Base-by-base conservation (phyloP, 352 stramenopile species). In the Salisapilia sapeloensis region DNA sequence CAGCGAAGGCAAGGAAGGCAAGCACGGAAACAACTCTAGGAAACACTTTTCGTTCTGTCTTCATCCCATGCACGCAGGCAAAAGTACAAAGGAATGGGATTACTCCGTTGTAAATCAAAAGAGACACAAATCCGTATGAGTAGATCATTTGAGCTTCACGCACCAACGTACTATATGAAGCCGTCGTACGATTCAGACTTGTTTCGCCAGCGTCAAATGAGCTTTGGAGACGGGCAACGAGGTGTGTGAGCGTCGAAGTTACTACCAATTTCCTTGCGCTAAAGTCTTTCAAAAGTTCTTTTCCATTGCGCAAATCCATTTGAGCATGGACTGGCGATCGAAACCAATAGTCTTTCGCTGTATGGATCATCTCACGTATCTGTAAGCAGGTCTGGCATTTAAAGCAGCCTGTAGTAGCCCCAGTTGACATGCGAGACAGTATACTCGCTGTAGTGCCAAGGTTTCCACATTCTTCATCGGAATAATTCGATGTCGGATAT, bases 381-480 rank as follows among this genome's bases (percentile, higher is more conserved):
- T 29, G 29, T 4, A 53, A 41, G 40, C 69, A 85, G 2, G 48
- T 50, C 33, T 77, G 71, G 32, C 69, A 85, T 14, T 48, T 54
- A 33, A 79, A 82, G 24, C 65, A 85, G 9, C 69, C 66, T 2
- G 60, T 77, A 11, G 37, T 14, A 0, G 47, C 60, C 0, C 60
- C 69, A 24, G 71, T 42, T 5, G 42, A 67, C 69, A 82, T 85
- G 22, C 65, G 59, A 19, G 49, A 53, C 1, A 38, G 33, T 10
- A 53, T 26, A 21, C 47, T 84, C 2, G 51, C 51, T 2, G 48
- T 61, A 36, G 78, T 79, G 8, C 55, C 60, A 40, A 78, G 38
- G 18, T 35, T 38, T 7, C 47, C 32, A 25, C 69, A 85, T 27
- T 69, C 42, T 3, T 53, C 36, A 0, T 43, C 35, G 4, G 39